phyloP scores from a whole-genome alignment of 495 filamentous ascomycete species.

The Penicillium nucicola region DNA sequence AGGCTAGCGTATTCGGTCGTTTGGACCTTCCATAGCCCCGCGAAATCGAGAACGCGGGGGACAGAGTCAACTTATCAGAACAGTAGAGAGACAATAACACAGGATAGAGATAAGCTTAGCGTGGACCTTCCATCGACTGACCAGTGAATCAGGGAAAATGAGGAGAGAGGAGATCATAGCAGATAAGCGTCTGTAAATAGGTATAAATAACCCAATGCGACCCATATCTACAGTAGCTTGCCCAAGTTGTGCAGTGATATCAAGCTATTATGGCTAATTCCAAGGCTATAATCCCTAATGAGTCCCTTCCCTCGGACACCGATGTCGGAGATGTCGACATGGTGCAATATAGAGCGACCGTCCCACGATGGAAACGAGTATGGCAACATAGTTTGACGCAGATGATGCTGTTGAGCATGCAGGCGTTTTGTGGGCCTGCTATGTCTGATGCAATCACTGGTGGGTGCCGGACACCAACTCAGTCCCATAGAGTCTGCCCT shows the following conservation, averaged over 20 bases:
- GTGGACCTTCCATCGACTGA: no score
- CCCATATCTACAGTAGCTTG: no score
- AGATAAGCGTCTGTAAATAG: not conserved
- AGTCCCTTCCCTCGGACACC: not conserved
- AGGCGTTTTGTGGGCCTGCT: constrained; percentile 17
- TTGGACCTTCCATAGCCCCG: constrained; percentile 19
- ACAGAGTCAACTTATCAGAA: not conserved
- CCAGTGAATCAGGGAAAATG: not conserved
- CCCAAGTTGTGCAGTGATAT: no score
- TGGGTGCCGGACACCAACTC: not conserved
- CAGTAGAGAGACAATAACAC: no score
- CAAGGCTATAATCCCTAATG: constrained; percentile 8
- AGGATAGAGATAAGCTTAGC: constrained; percentile 8
- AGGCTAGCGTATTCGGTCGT: constrained; percentile 8
- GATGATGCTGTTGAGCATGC: constrained; percentile 25
- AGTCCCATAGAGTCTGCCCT: not conserved
- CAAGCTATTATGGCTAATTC: constrained; percentile 7
- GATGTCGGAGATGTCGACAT: constrained; percentile 5
- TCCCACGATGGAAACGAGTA: constrained; percentile 25
- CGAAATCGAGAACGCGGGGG: constrained; percentile 7
- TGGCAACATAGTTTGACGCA: constrained; percentile 33
- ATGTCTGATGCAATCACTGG: constrained; percentile 28
- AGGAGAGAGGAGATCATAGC: constrained; percentile 1
- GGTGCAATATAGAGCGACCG: constrained; percentile 12
- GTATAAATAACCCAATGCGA: no score